A percentile compares a stretch with the other conserved stretches of the same genome.
These are phyloP conservation scores for Onygena corvina DNA, from an alignment of 2,329 filamentous ascomycete genomes.

Conservation along the genomic window DNA sequence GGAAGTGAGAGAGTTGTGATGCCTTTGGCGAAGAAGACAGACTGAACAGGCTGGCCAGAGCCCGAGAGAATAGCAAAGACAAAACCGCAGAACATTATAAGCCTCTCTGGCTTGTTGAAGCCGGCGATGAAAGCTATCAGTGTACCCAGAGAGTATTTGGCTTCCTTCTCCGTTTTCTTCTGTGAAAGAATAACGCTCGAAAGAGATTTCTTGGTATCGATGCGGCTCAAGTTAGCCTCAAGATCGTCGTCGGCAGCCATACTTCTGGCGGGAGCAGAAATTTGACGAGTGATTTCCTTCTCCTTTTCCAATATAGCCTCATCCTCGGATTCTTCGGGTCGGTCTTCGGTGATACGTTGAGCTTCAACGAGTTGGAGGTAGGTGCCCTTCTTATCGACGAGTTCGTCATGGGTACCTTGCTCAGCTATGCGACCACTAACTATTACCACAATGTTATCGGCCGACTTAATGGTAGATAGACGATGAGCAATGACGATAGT, in stretches of 20 bases:
- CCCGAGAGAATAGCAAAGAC: constrained; percentile 65
- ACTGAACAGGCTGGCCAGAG: constrained; percentile 62
- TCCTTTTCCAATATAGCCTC: constrained; percentile 24
- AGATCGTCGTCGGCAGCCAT: constrained; percentile 25
- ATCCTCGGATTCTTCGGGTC: constrained; percentile 25
- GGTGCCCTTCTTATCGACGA: constrained; percentile 57
- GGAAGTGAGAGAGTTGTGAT: constrained; percentile 59
- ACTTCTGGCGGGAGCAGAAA: constrained; percentile 9
- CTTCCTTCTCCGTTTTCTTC: constrained; percentile 38
- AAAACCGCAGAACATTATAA: constrained; percentile 60
- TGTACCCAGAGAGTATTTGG: constrained; percentile 58
- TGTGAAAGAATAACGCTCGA: constrained; percentile 60
- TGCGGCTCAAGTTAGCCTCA: constrained; percentile 28
- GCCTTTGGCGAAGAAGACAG: constrained; percentile 80
- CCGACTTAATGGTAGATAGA: constrained; percentile 83
- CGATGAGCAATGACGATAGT: constrained; percentile 95
- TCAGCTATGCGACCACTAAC: constrained; percentile 73
- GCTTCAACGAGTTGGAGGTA: constrained; percentile 81
- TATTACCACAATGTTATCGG: constrained; percentile 95
- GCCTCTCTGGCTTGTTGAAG: constrained; percentile 65
- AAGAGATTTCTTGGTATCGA: constrained; percentile 42
- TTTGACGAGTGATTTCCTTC: constrained; percentile 10
- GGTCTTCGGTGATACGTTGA: constrained; percentile 60
- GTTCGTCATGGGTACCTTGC: constrained; percentile 73
- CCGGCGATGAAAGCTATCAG: constrained; percentile 66